phyloP scores from a whole-genome alignment of 805 yeast genomes.

The Kuraishia ogatae region DNA sequence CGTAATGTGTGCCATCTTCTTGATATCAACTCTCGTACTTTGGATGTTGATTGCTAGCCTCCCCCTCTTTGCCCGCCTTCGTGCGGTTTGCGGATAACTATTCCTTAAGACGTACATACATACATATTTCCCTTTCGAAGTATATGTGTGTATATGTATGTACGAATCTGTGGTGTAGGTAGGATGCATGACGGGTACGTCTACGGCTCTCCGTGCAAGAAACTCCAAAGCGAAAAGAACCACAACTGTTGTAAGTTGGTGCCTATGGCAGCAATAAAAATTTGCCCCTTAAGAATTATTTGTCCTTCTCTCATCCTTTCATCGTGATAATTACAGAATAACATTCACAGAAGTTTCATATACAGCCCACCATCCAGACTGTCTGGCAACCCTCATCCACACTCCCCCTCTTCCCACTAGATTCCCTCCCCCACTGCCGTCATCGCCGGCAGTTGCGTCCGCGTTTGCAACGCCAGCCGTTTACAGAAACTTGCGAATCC shows the following conservation, averaged over 20 bases:
- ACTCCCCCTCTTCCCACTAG: no score
- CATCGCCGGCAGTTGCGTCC: not conserved
- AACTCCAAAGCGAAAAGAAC: not conserved
- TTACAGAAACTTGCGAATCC: not conserved
- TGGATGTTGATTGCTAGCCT: no score
- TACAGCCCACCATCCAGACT: no score
- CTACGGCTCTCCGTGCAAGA: not conserved
- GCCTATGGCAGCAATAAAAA: not conserved
- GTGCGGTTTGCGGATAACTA: no score
- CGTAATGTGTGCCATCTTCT: no score
- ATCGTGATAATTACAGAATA: no score
- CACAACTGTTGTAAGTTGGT: not conserved
- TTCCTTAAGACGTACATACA: not conserved
- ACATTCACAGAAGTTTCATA: no score
- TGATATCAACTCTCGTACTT: no score
- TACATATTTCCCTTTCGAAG: not conserved
- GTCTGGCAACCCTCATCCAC: no score
- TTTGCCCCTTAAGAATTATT: no score
- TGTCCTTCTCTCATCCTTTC: no score
- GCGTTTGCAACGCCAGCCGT: not conserved
- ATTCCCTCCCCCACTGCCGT: not conserved
- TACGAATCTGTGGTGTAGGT: not conserved
- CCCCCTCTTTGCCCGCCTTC: no score
- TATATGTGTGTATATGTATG: not conserved
- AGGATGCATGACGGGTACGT: not conserved